Evolutionary conservation across 148 eudicot genomes (phyloP).

Genomic region (Spergularia marina): DNA sequence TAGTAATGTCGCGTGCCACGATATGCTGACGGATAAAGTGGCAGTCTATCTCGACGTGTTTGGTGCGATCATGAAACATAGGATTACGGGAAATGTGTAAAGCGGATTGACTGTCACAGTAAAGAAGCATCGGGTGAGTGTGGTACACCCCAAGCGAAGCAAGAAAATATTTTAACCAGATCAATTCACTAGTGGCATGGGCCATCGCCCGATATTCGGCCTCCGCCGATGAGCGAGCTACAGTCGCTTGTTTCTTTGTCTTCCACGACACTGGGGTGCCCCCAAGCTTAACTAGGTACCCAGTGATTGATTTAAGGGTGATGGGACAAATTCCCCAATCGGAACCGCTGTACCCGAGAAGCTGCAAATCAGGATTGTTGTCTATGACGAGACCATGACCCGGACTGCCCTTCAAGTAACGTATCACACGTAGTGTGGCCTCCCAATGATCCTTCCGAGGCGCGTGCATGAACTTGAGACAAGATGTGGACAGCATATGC

Average conservation of each 20-base stretch:
- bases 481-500: no score
- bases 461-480: no score
- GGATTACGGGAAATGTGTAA: not conserved
- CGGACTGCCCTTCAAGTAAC: not conserved
- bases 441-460: no score
- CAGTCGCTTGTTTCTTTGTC: not conserved
- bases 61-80: not conserved
- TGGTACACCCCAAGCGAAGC: not conserved
- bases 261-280: not conserved
- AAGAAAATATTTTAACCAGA: not conserved
- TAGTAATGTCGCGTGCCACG: not conserved
- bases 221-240: not conserved
- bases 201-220: not conserved
- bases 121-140: fast-evolving
- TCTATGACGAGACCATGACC: not conserved
- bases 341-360: not conserved
- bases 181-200: no score
- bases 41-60: not conserved
- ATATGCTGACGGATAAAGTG: not conserved
- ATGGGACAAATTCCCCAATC: not conserved
- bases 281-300: not conserved
- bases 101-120: not conserved
- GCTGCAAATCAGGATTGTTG: not conserved
- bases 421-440: not conserved
- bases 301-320: not conserved